phyloP scores from a whole-genome alignment of 306 rosid genomes.

The Abrus pulchellus region DNA sequence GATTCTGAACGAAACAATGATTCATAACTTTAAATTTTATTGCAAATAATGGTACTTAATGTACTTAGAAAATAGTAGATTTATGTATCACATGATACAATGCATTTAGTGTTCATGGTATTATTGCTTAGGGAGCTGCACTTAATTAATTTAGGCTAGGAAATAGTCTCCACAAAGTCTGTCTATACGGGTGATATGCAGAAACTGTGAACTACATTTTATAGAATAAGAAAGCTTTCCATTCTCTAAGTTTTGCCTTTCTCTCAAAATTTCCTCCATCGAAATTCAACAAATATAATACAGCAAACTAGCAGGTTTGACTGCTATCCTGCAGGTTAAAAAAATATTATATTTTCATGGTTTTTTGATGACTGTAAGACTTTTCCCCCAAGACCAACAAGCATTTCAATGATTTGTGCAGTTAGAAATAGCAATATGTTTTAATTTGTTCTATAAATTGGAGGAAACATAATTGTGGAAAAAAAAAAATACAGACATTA shows the following conservation, averaged over 20 bases:
- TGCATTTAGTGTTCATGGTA: too few species aligned
- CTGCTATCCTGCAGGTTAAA: slow-evolving; percentile 7
- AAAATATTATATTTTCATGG: neutral
- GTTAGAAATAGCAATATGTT: neutral
- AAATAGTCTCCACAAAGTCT: too few species aligned
- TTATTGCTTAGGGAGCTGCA: too few species aligned
- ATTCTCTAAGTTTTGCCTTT: too few species aligned
- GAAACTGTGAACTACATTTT: too few species aligned
- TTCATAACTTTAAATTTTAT: neutral
- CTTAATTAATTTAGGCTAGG: too few species aligned
- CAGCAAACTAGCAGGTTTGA: neutral
- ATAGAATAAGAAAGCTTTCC: too few species aligned
- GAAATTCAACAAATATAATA: neutral
- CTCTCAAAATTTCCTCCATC: too few species aligned
- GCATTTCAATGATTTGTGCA: neutral
- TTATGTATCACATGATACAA: too few species aligned
- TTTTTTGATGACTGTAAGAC: neutral
- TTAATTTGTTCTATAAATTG: slow-evolving; percentile 14
- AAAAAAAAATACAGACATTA: slow-evolving; percentile 20
- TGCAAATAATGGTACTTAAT: too few species aligned
- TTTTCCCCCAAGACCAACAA: slow-evolving; percentile 12
- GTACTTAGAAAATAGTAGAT: too few species aligned
- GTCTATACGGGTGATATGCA: too few species aligned
- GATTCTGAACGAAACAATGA: neutral
- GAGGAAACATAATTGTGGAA: slow-evolving; percentile 19